These are phyloP conservation scores for Phytophthora agathidicida DNA, from an alignment of 352 stramenopile species.

Conservation along the genomic window DNA sequence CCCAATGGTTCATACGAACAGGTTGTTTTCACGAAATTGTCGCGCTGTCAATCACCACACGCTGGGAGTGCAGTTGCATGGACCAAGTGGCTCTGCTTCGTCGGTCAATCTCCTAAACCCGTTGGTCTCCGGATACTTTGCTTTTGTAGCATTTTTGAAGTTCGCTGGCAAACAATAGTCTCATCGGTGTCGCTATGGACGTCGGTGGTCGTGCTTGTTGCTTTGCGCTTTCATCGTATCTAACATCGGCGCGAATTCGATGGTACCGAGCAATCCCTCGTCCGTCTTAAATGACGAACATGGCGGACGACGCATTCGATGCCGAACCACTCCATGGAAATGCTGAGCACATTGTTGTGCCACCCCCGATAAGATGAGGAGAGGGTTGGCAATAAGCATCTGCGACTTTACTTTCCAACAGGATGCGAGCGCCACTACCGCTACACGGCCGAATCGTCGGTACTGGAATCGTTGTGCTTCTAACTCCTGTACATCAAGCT, in stretches of 20 bases:
- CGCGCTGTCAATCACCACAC: conserved; percentile 19
- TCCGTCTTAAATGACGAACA: neutral
- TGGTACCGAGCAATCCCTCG: neutral
- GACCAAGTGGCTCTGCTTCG: conserved; percentile 19
- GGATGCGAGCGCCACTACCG: neutral
- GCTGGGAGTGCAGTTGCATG: conserved; percentile 12
- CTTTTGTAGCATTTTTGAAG: conserved; percentile 12
- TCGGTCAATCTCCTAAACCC: conserved; percentile 16
- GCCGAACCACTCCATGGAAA: neutral
- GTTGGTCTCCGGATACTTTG: conserved; percentile 24
- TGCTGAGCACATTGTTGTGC: neutral
- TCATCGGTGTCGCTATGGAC: neutral
- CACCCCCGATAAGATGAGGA: conserved; percentile 4
- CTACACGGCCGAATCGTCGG: neutral
- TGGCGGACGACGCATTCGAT: neutral
- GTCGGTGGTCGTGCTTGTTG: no score
- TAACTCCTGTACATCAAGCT: conserved; percentile 2
- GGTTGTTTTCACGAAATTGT: conserved; percentile 15
- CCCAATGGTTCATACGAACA: no score
- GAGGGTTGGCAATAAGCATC: neutral
- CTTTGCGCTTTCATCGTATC: no score
- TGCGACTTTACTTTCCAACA: conserved; percentile 11
- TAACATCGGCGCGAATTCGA: neutral
- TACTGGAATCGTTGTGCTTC: neutral
- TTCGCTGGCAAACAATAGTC: neutral